Conservation (phyloP, 2,329 filamentous ascomycete genomes). For the Colletotrichum plurivorum region DNA sequence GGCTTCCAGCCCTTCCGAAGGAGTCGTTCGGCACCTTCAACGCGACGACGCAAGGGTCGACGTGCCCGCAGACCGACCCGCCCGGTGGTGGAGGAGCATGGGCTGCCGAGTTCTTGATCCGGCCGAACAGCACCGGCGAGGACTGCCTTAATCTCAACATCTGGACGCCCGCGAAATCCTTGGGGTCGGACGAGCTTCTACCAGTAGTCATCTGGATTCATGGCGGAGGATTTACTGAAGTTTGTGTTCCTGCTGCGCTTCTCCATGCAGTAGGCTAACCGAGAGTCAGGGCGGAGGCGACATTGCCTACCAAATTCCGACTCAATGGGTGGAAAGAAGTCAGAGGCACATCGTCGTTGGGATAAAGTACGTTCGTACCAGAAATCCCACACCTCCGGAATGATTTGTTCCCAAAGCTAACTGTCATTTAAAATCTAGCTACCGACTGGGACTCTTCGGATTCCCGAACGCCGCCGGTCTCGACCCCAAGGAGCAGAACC, state of each 20-base stretch:
- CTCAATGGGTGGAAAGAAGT: conserved; percentile 54
- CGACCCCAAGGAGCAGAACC: conserved; percentile 50
- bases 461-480: conserved; percentile 51
- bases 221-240: conserved; percentile 56
- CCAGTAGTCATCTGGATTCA: conserved; percentile 63
- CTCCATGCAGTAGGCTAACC: background rate
- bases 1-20: conserved; percentile 42
- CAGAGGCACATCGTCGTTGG: conserved; percentile 59
- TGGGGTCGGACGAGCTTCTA: conserved; percentile 52
- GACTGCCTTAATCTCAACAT: conserved; percentile 63
- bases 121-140: conserved; percentile 46
- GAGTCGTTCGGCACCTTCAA: conserved; percentile 38
- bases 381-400: background rate
- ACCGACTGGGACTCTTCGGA: conserved; percentile 58
- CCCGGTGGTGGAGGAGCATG: conserved; percentile 9
- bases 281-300: background rate
- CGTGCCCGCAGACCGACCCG: conserved; percentile 18
- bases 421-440: conserved; percentile 43
- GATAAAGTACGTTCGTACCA: conserved; percentile 49
- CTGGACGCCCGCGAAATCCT: conserved; percentile 56
- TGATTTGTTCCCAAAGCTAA: background rate
- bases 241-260: background rate
- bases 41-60: background rate
- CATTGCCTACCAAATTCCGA: conserved; percentile 5
- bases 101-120: conserved; percentile 10